Base-by-base conservation (phyloP, 192 early-diverging fungal genomes). In the Podochytrium sp. region DNA sequence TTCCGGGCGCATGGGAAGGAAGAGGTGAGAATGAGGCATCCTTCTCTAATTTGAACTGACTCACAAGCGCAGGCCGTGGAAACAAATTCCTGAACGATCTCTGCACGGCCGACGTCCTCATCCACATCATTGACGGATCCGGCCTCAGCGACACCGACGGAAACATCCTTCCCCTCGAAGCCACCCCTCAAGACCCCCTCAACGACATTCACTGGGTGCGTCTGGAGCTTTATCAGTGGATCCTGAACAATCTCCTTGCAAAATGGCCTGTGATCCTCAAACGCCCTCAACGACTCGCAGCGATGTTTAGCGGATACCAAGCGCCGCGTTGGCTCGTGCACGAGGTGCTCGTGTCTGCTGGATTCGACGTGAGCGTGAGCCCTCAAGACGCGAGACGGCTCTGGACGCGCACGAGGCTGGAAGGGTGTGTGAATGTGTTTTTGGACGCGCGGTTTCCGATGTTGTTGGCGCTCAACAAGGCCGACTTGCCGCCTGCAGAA, bases 1-100 rank as follows among this genome's bases (percentile, higher is more conserved):
- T 76, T 59, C 75, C 65, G 5, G 75, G 75, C 10, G 75, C 75
- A 16, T 76, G 75, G 57, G 66, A 76, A 53, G 75, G 75, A 25
- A 34, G 74, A n/a, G 73, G 65, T 66, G n/a, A 18, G 7, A 29
- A 23, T 66, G 0, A 20, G 47, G 39, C n/a, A 37, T 38, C 32
- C 56, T 52, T 34, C 20, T 69, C 10, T 37, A n/a, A 33, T 29
- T 3, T 63, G 30, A 23, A 20, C 7, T 38, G 20, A 14, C 18
- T 38, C 29, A 43, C 30, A 1, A 32, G 23, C n/a, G 18, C 16
- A 69, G 69, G 75, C 4, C 37, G 67, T 14, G 75, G 75, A 20
- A 76, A 76, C 37, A 53, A 70, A 37, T 76, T 76, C 56, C 35
- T 76, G 10, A 76, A 76, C 35, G 75, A 76, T 37, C 58, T 76